These are phyloP conservation scores for Xanthoparmelia taractica DNA, from an alignment of 495 filamentous ascomycete genomes.

Conservation along the genomic window DNA sequence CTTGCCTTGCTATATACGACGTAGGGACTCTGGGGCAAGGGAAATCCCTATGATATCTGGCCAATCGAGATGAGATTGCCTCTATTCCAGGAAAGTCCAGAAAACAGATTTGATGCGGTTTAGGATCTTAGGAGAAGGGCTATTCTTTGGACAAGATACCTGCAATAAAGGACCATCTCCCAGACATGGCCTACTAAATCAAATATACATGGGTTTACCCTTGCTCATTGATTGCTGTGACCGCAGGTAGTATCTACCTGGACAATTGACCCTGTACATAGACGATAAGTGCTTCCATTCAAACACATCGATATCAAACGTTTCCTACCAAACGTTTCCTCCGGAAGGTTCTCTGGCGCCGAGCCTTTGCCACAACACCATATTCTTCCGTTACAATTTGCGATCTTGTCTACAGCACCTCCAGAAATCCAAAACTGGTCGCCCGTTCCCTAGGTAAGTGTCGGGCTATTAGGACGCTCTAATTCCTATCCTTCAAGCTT, in stretches of 20 bases:
- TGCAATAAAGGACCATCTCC: background rate
- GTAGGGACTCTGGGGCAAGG: background rate
- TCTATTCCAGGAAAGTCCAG: background rate
- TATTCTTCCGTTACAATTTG: background rate
- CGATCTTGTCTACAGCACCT: background rate
- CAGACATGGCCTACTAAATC: background rate
- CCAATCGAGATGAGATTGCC: background rate
- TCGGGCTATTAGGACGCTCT: background rate
- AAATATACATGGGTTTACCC: background rate
- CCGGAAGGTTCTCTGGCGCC: background rate
- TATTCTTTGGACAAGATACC: background rate
- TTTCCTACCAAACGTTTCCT: too few relatives aligned
- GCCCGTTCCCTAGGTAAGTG: background rate
- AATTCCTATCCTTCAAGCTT: background rate
- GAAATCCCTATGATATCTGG: background rate
- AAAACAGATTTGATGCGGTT: background rate
- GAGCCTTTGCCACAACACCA: background rate
- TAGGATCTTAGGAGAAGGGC: background rate
- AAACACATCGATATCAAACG: background rate
- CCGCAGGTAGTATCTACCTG: background rate
- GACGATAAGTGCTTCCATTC: background rate
- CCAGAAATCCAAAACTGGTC: background rate
- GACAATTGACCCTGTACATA: background rate
- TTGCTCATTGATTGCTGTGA: background rate
- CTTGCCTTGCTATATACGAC: constrained; percentile 33